Conservation (phyloP, 306 rosid genomes). For the Mimosa bimucronata region DNA sequence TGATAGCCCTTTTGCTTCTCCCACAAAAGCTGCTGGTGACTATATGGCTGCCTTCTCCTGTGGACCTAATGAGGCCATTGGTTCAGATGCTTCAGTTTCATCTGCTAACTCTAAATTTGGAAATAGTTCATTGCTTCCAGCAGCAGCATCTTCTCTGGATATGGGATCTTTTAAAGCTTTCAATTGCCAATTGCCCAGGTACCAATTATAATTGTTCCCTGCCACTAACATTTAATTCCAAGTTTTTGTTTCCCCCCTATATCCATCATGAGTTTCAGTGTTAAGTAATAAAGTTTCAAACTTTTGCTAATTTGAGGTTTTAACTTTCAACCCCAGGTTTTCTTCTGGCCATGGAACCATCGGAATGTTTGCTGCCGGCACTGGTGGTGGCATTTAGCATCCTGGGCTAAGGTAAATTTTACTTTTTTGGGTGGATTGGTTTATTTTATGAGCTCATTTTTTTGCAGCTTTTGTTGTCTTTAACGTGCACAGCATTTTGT, state of each 20-base stretch:
- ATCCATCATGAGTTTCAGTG: slow-evolving; percentile 17
- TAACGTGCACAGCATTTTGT: slow-evolving; percentile 29
- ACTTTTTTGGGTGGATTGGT: neutral
- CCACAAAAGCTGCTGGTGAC: slow-evolving; percentile 68
- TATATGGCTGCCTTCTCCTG: slow-evolving; percentile 53
- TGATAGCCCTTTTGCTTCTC: slow-evolving; percentile 96
- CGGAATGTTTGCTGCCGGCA: slow-evolving; percentile 80
- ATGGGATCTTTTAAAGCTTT: slow-evolving; percentile 80
- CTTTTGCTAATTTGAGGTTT: slow-evolving; percentile 5
- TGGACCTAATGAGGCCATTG: slow-evolving; percentile 51
- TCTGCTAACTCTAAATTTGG: slow-evolving; percentile 56
- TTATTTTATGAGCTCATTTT: neutral
- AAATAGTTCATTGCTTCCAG: slow-evolving; percentile 50
- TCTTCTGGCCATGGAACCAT: slow-evolving; percentile 82
- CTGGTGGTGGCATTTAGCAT: slow-evolving; percentile 83
- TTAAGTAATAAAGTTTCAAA: slow-evolving; percentile 10
- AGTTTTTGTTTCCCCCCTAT: neutral
- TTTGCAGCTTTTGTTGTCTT: slow-evolving; percentile 34
- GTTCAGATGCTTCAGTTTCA: slow-evolving; percentile 50
- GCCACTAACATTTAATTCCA: slow-evolving; percentile 4
- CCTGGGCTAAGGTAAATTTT: slow-evolving; percentile 43
- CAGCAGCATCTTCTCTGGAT: slow-evolving; percentile 64
- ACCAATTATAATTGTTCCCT: slow-evolving; percentile 1
- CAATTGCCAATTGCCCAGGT: slow-evolving; percentile 96
- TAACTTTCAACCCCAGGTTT: slow-evolving; percentile 52